A percentile compares a stretch with the other conserved stretches of the same genome.
Evolutionary conservation across 495 filamentous ascomycete genomes (phyloP).

Genomic region (Parachaetomium inaequale): DNA sequence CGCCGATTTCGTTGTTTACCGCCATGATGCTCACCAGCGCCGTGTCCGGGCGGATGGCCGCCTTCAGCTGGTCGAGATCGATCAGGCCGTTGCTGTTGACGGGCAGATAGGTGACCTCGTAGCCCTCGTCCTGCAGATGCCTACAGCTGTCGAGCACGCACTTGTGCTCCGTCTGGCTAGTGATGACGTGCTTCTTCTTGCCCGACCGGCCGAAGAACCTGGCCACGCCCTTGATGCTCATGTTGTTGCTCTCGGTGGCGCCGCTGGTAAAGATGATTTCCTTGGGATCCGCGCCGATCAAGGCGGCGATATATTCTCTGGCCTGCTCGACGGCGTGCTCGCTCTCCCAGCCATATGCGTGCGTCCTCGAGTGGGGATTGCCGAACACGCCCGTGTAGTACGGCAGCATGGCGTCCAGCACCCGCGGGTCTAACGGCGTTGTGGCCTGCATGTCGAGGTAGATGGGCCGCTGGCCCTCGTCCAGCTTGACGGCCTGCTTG

Average conservation of each 20-base stretch:
- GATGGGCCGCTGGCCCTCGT: conserved; percentile 89
- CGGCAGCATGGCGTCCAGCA: conserved; percentile 94
- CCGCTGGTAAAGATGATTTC: conserved; percentile 99
- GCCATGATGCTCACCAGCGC: conserved; percentile 94
- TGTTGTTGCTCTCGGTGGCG: conserved; percentile 98
- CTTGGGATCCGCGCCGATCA: conserved; percentile 93
- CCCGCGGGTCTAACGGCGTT: conserved; percentile 90
- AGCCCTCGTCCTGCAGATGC: conserved; percentile 95
- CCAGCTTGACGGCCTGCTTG: conserved; percentile 89
- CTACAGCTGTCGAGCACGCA: conserved; percentile 96
- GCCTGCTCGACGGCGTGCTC: conserved; percentile 90
- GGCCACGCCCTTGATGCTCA: conserved; percentile 98
- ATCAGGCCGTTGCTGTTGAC: conserved; percentile 82
- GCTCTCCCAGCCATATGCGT: conserved; percentile 98
- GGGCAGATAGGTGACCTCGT: conserved; percentile 91
- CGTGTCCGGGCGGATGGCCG: conserved; percentile 86
- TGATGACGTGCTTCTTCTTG: conserved; percentile 98
- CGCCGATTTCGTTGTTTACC: conserved; percentile 98
- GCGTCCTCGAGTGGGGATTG: conserved; percentile 95
- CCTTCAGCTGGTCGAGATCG: conserved; percentile 80
- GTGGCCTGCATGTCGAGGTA: conserved; percentile 99
- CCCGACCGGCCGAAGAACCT: conserved; percentile 86
- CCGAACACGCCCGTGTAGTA: conserved; percentile 92
- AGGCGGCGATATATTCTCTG: conserved; percentile 71
- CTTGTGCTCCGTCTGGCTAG: conserved; percentile 96